Evolutionary conservation across 257 asterid genomes (phyloP), one percentile per base, ranked within the genome.

Genomic region (Solanum sitiens): DNA sequence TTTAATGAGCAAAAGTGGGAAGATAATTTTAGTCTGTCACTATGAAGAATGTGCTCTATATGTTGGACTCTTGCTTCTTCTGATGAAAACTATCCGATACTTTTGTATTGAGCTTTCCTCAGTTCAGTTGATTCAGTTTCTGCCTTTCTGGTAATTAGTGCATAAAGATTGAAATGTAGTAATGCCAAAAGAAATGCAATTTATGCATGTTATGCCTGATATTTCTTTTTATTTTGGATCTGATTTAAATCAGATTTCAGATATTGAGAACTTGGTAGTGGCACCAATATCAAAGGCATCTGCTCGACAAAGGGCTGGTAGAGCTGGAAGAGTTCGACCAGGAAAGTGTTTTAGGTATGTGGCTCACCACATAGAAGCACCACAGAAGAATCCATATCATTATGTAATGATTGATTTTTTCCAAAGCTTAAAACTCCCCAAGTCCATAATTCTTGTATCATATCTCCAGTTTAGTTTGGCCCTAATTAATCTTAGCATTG

Each of bases 271-370:
- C 91, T 89, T 97, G 91, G 92, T 97, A 6, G 98, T 95, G 93
- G 95, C 98, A 73, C 98, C 99, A 67, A 96, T 97, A 92, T 97
- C 98, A 32, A 95, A 92, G 94, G 98, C 98, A 72, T 97, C 98
- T 87, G 99, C 99, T 79, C 90, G 96, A 87, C 99, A 97, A 93
- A 94, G 99, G 91, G 94, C 99, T 86, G 99, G 99, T 86, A 94
- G 99, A 90, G 98, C 98, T 86, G 99, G 99, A 90, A 95, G 99
- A 92, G 90, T 95, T 88, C 94, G 99, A 50, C 99, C 99, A 1
- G 99, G 99, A 83, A 97, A 95, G 90, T 97, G 99, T 92, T 97
- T 94, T 93, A 95, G 99, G 99, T 97, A 73, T 68, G 85, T 80
- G 70, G 18, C 42, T 27, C 23, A 18, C 85, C 68, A 9, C 85